A percentile compares a stretch with the other conserved stretches of the same genome.
Conservation (phyloP, 768 basidiomycete species). For the Russula olivacea region DNA sequence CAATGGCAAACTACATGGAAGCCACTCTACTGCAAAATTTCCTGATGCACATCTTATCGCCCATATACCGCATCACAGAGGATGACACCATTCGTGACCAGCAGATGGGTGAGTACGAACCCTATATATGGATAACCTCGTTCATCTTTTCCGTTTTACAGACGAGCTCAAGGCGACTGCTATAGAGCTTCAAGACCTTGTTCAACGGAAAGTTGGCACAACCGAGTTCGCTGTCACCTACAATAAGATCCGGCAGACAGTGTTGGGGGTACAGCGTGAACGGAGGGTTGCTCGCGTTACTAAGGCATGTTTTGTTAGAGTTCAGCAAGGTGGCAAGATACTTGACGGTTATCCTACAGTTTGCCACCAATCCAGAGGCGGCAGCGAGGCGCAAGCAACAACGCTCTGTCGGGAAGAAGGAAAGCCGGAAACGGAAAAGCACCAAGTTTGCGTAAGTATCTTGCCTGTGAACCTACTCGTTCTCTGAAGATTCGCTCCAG, state of each 20-base stretch:
- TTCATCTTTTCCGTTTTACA: constrained; percentile 30
- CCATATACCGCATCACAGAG: constrained; percentile 80
- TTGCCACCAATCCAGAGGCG: constrained; percentile 63
- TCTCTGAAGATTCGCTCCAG: constrained; percentile 29
- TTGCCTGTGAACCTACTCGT: constrained; percentile 3
- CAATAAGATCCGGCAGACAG: constrained; percentile 71
- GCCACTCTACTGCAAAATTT: constrained; percentile 52
- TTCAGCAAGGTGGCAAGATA: not conserved
- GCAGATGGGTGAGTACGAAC: constrained; percentile 58
- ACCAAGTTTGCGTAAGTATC: constrained; percentile 50
- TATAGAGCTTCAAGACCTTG: constrained; percentile 77
- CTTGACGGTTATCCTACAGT: constrained; percentile 36
- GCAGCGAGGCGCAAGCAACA: constrained; percentile 72
- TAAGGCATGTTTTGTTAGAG: constrained; percentile 34
- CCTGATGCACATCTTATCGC: constrained; percentile 78
- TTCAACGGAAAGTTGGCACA: constrained; percentile 85
- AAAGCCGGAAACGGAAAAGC: constrained; percentile 76
- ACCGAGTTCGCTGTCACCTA: constrained; percentile 76
- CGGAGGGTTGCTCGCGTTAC: constrained; percentile 51
- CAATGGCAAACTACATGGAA: constrained; percentile 74
- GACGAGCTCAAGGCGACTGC: constrained; percentile 81
- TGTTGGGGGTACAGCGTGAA: constrained; percentile 60
- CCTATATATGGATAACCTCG: not conserved
- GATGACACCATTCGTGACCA: constrained; percentile 78
- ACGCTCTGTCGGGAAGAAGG: constrained; percentile 72